Base-by-base conservation (phyloP, 331 rosid genomes). In the Malus hybrid region DNA sequence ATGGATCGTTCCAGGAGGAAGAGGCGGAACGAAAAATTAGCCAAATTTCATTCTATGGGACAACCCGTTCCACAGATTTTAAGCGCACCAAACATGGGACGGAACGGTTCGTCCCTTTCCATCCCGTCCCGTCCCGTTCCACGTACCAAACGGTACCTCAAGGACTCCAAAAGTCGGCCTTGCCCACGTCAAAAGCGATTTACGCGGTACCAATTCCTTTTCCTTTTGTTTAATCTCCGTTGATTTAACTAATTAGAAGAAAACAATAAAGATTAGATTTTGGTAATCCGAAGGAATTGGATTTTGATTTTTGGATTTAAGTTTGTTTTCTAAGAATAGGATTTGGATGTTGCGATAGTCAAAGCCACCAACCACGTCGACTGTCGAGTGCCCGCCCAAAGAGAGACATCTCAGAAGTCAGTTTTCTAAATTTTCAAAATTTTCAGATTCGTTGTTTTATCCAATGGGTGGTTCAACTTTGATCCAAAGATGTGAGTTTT, bases 311-410 rank as follows among this genome's bases (percentile, higher is more conserved):
- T 36, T 83, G 72, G 68, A 80, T 71, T 75, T 64, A 63, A 26
- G 29, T 66, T 57, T 79, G 34, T 80, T 39, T 67, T n/a, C 82
- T 81, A 84, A 77, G 81, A 26, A 78, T 95, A 95, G 97, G 97
- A 95, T 88, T 92, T 95, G 97, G 99, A 95, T 76, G 99, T 95
- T 61, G 99, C 97, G 19, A 88, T 92, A 71, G 99, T 95, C 81
- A 95, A 95, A 84, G 96, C 99, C 58, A 95, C 99, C 28, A 95
- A 95, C 85, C 99, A 92, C 72, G 99, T 95, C 32, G 99, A 95
- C 29, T 28, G 29, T 28, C 29, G 29, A 28, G 80, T 88, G 93
- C 75, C 97, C 97, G 34, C 99, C 99, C 11, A 95, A 95, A 72
- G 97, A 95, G 84, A 88, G 99, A 75, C 97, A 95, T 66, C 92